Percentiles rank a stretch among this genome's conserved stretches.
phyloP scores from a whole-genome alignment of 768 basidiomycete species.

The Termitomyces sp. region DNA sequence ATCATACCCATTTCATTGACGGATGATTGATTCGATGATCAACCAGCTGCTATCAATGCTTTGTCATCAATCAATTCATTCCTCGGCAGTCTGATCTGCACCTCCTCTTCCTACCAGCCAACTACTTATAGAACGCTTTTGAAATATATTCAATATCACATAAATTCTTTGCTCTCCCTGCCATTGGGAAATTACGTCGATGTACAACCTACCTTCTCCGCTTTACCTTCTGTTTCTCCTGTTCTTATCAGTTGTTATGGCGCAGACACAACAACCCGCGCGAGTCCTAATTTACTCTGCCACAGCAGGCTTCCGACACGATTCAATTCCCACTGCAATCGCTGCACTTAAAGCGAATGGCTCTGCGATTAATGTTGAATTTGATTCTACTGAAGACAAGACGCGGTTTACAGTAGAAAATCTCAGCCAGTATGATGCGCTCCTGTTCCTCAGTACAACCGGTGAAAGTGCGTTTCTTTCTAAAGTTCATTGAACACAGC shows the following conservation, averaged over 20 bases:
- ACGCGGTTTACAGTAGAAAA: slow-evolving; percentile 48
- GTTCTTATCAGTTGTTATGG: not conserved
- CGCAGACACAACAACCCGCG: slow-evolving; percentile 16
- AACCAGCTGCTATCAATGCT: not conserved
- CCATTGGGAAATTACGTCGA: not conserved
- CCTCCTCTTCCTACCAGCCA: not conserved
- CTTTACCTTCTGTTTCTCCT: not conserved
- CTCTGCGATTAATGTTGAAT: slow-evolving; percentile 42
- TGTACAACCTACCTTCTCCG: not conserved
- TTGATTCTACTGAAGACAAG: slow-evolving; percentile 64
- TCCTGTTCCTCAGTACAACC: slow-evolving; percentile 66
- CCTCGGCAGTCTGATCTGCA: not conserved
- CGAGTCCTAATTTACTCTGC: slow-evolving; percentile 59
- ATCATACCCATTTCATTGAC: slow-evolving; percentile 10
- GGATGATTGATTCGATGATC: not conserved
- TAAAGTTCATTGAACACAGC: not conserved
- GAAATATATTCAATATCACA: too few relatives aligned
- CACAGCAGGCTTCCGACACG: slow-evolving; percentile 62
- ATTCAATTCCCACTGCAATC: slow-evolving; percentile 71
- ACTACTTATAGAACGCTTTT: not conserved
- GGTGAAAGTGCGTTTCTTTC: slow-evolving; percentile 49
- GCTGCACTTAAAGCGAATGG: slow-evolving; percentile 44
- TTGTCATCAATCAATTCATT: too few relatives aligned
- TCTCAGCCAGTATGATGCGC: slow-evolving; percentile 53
- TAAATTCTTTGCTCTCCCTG: not conserved